Evolutionary conservation across 805 yeast species (phyloP).

Genomic region (Tanozyma kutaoensis): DNA sequence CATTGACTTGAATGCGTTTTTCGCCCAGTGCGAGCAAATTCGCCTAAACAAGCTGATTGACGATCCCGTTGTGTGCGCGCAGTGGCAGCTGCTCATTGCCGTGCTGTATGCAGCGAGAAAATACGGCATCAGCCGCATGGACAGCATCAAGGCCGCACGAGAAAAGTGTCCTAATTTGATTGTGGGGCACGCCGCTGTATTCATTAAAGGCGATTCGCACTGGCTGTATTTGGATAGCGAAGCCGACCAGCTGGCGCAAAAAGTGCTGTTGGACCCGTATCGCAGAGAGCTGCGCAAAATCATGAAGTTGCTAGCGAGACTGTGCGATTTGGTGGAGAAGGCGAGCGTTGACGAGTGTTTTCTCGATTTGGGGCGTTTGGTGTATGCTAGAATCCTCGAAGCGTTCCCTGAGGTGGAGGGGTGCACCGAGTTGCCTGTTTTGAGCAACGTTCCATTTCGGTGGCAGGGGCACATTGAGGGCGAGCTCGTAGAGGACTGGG

Average conservation of each 20-base stretch:
- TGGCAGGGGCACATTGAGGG: background rate
- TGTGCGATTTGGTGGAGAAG: constrained; percentile 68
- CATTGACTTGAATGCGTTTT: constrained; percentile 88
- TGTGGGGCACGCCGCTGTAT: constrained; percentile 88
- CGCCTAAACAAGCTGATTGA: constrained; percentile 49
- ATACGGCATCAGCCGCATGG: constrained; percentile 73
- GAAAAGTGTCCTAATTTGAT: constrained; percentile 65
- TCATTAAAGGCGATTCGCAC: constrained; percentile 68
- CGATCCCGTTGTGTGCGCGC: constrained; percentile 88
- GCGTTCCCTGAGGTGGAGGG: constrained; percentile 32
- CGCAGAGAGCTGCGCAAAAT: constrained; percentile 78
- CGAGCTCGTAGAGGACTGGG: constrained; percentile 39
- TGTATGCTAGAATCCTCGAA: constrained; percentile 29
- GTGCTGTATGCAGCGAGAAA: constrained; percentile 83
- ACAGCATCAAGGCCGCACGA: constrained; percentile 50
- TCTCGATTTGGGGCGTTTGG: constrained; percentile 64
- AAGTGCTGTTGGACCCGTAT: constrained; percentile 86
- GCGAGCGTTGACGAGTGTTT: constrained; percentile 95
- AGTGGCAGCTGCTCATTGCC: constrained; percentile 85
- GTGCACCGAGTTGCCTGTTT: background rate
- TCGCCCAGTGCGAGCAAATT: constrained; percentile 85
- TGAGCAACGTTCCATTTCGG: background rate
- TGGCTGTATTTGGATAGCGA: constrained; percentile 63
- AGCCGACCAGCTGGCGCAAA: constrained; percentile 52
- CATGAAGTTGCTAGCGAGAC: constrained; percentile 43